A percentile compares a stretch with the other conserved stretches of the same genome.
These are phyloP conservation scores for Tylopilus felleus DNA, from an alignment of 768 basidiomycete genomes.

Conservation along the genomic window DNA sequence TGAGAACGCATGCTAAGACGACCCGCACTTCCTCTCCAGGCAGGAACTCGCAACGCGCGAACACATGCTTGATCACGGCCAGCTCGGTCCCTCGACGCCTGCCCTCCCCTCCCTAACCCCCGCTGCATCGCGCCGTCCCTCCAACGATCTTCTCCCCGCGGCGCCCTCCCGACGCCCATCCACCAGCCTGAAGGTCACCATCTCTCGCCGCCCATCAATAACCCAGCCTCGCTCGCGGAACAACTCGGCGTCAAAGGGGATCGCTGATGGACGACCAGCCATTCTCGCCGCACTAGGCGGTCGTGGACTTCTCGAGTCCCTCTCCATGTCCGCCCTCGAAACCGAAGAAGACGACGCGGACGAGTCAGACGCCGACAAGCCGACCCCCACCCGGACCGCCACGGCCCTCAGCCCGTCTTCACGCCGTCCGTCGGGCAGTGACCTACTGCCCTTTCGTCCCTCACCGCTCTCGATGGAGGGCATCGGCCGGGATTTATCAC, in stretches of 20 bases:
- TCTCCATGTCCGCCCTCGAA: conserved; percentile 55
- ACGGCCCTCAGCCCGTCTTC: neutral
- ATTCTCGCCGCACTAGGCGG: conserved; percentile 24
- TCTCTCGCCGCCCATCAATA: conserved; percentile 27
- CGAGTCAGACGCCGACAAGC: conserved; percentile 19
- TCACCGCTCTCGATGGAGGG: conserved; percentile 31
- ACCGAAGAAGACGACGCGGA: conserved; percentile 37
- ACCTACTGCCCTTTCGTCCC: conserved; percentile 8
- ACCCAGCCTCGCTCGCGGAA: conserved; percentile 24
- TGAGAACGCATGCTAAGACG: neutral
- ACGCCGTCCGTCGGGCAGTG: conserved; percentile 10
- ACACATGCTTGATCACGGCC: conserved; percentile 90
- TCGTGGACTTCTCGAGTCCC: conserved; percentile 36
- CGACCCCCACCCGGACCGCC: neutral
- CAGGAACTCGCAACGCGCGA: conserved; percentile 86
- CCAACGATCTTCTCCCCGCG: conserved; percentile 20
- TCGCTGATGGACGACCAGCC: conserved; percentile 21
- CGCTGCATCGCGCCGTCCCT: conserved; percentile 44
- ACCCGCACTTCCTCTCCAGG: conserved; percentile 26
- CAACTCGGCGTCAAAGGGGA: conserved; percentile 17
- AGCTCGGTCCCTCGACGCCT: conserved; percentile 67
- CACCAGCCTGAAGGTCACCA: conserved; percentile 27
- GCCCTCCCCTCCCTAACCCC: conserved; percentile 43
- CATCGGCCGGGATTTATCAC: conserved; percentile 30
- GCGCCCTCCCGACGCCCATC: conserved; percentile 22